Evolutionary conservation across 2,329 filamentous ascomycete species (phyloP), one percentile per base, ranked within the genome.

Genomic region (Aspergillus eucalypticola): DNA sequence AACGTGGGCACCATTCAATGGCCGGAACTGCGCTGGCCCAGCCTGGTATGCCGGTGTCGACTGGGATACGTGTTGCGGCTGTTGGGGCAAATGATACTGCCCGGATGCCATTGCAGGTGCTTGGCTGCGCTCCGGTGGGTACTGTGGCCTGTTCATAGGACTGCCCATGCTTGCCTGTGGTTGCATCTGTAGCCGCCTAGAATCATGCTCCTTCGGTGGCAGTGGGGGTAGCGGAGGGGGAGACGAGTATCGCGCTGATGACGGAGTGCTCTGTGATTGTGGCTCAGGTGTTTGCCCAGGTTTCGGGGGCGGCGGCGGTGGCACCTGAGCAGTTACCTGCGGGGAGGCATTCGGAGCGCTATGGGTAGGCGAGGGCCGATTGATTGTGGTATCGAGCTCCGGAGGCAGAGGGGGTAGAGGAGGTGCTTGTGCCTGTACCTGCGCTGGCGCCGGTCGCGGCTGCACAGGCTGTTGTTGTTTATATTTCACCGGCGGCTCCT

Each of bases 401-500:
- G 86, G 86, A 8, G 90, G 90, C 17, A 90, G 80, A 56, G 90
- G 90, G 60, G 90, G 90, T n/a, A 90, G 76, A 11, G 88, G 89
- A 52, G 88, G 86, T 59, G 81, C 78, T 27, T 72, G 69, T n/a
- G 64, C 63, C 39, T 68, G 69, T 19, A 65, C 63, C 42, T 68
- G 66, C 50, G 67, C 66, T 8, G 73, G 59, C 13, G 71, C 71
- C 23, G 75, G 68, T 42, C 75, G 75, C 54, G 67, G 68, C 60
- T 70, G 73, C 46, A 66, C 60, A 6, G 38, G 39, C 35, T 72
- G 71, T 39, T 72, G 72, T 64, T 87, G 87, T 66, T 87, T 88
- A 35, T 92, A 87, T 61, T 95, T 87, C 3, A 98, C 91, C 0
- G 95, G 95, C 8, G 95, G 95, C 70, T 99, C 95, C 77, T 96